Evolutionary conservation across 495 filamentous ascomycete genomes (phyloP).

Genomic region (Podospora comata): DNA sequence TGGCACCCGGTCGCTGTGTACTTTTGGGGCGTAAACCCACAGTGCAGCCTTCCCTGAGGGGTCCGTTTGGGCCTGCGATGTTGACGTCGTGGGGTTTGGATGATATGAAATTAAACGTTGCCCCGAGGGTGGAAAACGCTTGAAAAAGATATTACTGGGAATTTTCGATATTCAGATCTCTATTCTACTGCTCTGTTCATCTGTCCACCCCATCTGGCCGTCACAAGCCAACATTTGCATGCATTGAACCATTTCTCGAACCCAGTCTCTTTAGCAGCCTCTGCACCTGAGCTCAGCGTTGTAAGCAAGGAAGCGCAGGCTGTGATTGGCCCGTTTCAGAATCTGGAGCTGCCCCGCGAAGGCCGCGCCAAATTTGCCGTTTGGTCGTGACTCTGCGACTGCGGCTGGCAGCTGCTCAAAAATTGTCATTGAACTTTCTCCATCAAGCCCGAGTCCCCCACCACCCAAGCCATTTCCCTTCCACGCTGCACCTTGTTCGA

Average conservation of each 20-base stretch:
- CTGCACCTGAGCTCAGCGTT: neutral
- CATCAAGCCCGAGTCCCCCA: constrained; percentile 28
- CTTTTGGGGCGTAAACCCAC: constrained; percentile 3
- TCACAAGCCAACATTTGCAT: neutral
- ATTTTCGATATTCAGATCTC: neutral
- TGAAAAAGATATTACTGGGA: neutral
- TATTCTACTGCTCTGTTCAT: neutral
- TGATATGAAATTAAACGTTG: neutral
- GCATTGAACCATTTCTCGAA: neutral
- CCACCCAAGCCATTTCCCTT: constrained; percentile 23
- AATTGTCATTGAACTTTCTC: constrained; percentile 18
- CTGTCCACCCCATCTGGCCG: neutral
- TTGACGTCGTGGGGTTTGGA: neutral
- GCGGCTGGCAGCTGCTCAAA: constrained; percentile 22
- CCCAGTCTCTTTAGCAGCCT: constrained; percentile 12
- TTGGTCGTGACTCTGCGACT: constrained; percentile 13
- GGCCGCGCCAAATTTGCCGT: constrained; percentile 19
- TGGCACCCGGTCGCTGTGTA: constrained; percentile 7
- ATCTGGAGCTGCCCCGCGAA: constrained; percentile 25
- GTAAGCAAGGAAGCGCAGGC: constrained; percentile 21
- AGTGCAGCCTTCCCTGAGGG: neutral
- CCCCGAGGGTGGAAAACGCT: neutral
- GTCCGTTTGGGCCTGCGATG: neutral
- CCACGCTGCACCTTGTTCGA: constrained; percentile 16
- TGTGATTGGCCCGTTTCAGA: constrained; percentile 20